These are phyloP conservation scores for Amanita polypyramis DNA, from an alignment of 768 basidiomycete species.

Conservation along the genomic window DNA sequence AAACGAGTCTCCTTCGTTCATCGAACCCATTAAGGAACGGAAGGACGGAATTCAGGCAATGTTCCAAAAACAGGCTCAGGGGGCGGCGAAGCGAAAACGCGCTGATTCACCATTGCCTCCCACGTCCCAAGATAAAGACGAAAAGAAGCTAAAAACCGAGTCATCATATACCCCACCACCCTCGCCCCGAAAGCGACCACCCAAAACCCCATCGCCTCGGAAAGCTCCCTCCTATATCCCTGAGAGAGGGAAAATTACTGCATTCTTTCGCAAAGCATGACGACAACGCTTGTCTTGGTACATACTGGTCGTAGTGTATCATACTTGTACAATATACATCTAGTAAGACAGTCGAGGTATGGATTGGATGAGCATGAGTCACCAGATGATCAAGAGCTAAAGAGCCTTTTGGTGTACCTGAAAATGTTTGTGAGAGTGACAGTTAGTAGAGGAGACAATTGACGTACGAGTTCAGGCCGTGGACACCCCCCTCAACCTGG, in stretches of 20 bases:
- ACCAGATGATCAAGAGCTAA: slow-evolving; percentile 4
- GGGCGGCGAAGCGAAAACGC: slow-evolving; percentile 2
- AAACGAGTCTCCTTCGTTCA: slow-evolving; percentile 69
- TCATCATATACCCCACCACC: not conserved
- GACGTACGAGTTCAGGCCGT: slow-evolving; percentile 86
- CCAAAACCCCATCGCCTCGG: not conserved
- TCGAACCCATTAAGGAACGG: slow-evolving; percentile 67
- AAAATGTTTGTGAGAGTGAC: not conserved
- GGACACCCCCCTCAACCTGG: slow-evolving; percentile 92
- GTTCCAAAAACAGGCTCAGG: slow-evolving; percentile 53
- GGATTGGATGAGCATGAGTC: no score
- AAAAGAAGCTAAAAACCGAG: not conserved
- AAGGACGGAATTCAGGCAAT: slow-evolving; percentile 83
- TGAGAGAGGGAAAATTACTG: slow-evolving; percentile 5
- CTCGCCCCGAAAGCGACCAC: not conserved
- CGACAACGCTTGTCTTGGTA: no score
- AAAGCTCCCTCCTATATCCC: not conserved
- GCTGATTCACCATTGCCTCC: not conserved
- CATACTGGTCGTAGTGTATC: no score
- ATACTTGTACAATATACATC: no score
- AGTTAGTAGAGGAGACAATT: slow-evolving; percentile 6
- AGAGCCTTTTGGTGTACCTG: slow-evolving; percentile 31
- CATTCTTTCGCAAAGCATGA: slow-evolving; percentile 6
- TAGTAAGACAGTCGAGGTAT: no score
- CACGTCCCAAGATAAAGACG: not conserved